These are phyloP conservation scores for Lepidium campestre DNA, from an alignment of 441 rosid genomes.

Conservation along the genomic window DNA sequence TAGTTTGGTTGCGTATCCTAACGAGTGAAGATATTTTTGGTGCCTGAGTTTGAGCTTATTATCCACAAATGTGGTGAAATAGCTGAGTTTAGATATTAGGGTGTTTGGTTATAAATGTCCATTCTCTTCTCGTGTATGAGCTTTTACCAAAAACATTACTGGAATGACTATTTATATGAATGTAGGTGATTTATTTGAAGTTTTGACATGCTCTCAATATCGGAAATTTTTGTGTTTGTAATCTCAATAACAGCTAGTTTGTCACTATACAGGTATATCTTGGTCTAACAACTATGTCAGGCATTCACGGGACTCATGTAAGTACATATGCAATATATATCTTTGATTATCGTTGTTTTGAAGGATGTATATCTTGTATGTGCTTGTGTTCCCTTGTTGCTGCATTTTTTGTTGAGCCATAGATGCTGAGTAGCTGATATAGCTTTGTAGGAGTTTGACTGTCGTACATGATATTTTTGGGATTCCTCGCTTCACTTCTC, in stretches of 20 bases:
- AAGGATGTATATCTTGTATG: background rate
- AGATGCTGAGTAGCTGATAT: background rate
- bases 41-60: background rate
- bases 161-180: background rate
- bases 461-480: background rate
- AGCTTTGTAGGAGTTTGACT: background rate
- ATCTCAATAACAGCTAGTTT: background rate
- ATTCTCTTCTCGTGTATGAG: background rate
- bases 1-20: background rate
- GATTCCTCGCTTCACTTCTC: background rate
- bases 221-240: background rate
- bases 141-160: background rate
- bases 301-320: conserved; percentile 23
- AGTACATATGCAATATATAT: conserved; percentile 11
- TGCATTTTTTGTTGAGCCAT: background rate
- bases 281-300: conserved; percentile 20
- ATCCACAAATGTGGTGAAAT: background rate
- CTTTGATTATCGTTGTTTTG: background rate
- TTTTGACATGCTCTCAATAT: background rate
- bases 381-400: background rate
- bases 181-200: background rate
- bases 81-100: background rate
- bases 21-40: background rate
- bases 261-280: conserved; percentile 7
- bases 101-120: background rate